Evolutionary conservation across 352 stramenopile genomes (phyloP), one percentile per base, ranked within the genome.

Genomic region (Thalassiosira exigua): DNA sequence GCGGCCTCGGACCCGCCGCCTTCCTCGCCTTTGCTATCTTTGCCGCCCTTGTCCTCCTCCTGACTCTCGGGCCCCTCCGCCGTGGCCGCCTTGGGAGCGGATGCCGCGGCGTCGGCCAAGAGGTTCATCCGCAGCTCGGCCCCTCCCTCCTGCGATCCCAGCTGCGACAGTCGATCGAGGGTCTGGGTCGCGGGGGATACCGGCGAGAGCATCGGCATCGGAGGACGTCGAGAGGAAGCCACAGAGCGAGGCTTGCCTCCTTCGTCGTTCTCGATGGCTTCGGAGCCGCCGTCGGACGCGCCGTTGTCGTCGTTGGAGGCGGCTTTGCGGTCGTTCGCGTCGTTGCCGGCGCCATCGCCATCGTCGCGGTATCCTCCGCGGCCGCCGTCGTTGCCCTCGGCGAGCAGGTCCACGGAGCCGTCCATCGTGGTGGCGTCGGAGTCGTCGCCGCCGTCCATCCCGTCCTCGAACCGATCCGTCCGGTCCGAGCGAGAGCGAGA

Each of bases 121-220:
- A 71, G 27, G 14, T 58, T 22, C 21, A 70, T 59, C 17, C 30
- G 62, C 29, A 76, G 61, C 17, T 82, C 66, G 0, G 65, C 66
- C 1, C 65, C 73, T 50, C 58, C 65, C 44, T 73, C 56, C 53
- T 72, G 58, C 32, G 66, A 73, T 19, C 74, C 66, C 53, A 77
- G 64, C 19, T 54, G 17, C 12, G 68, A 53, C 36, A 82, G 54
- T 61, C 66, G 30, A 71, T 81, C 57, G 12, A 81, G 56, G 12
- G 72, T 81, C 51, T 57, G 42, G 24, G 72, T 81, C 14, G 72
- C 72, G 19, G 72, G 72, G n/a, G 69, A 77, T 12, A 70, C 44
- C 19, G 42, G 22, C 48, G 61, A 32, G 1, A 53, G 11, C 27
- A 44, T 53, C 12, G 33, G 56, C n/a, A n/a, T n/a, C 39, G 39